Evolutionary conservation across 2,329 filamentous ascomycete species (phyloP), one percentile per base, ranked within the genome.

Genomic region (Grosmannia serpens): DNA sequence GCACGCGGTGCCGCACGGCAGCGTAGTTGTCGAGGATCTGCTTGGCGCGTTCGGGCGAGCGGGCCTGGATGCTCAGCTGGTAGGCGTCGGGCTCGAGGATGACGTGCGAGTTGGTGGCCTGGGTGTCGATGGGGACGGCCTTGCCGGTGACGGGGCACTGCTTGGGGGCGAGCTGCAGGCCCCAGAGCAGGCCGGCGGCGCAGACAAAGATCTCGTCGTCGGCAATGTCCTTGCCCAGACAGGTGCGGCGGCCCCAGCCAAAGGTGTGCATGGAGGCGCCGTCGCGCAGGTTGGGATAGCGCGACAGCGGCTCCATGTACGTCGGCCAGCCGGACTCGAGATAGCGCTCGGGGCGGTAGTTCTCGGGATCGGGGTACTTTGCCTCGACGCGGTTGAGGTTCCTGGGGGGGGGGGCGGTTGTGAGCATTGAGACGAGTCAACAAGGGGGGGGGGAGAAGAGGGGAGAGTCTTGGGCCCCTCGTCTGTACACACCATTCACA

Each of bases 311-410:
- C 65, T 81, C 82, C 65, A 85, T 80, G 70, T 80, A 86, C 0
- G 83, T 84, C 0, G 84, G 84, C 76, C 79, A 87, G 24, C 71
- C 72, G n/a, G 79, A 70, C 63, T 84, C 78, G 13, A 87, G 75
- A 73, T 81, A 87, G 46, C 84, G 77, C 63, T 85, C 82, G 0
- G 84, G 83, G 31, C 75, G 78, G 70, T 77, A 87, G 63, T 70
- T 76, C 53, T 87, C 82, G n/a, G 82, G 79, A 64, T 86, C 79
- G 1, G 82, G 82, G 65, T 87, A 87, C 58, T 76, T 79, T 41
- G 70, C 70, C 1, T 77, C 74, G 61, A 85, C 81, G 50, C 81
- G 79, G 66, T 82, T 79, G 66, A 85, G 78, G 51, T 75, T 75
- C 75, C 78, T 81, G 33, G 10, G 8, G 29, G 8, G 50, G 17